phyloP scores from a whole-genome alignment of 306 rosid genomes.

The Lathyrus oleraceus region DNA sequence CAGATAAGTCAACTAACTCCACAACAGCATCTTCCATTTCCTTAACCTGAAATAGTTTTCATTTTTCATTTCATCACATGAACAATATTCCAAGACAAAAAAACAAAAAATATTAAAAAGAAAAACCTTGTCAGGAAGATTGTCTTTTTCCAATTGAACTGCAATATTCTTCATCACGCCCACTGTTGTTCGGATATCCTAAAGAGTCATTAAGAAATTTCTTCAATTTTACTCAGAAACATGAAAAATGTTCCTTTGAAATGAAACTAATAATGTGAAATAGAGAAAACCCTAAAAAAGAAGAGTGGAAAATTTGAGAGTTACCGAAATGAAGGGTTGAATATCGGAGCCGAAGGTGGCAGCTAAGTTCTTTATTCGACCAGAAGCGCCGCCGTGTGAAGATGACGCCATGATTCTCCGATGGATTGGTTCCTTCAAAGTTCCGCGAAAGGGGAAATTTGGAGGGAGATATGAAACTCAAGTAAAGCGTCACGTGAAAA shows the following conservation, averaged over 20 bases:
- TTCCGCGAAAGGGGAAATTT: slow-evolving; percentile 21
- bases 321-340: slow-evolving; percentile 66
- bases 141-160: slow-evolving; percentile 70
- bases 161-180: slow-evolving; percentile 70
- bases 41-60: slow-evolving; percentile 53
- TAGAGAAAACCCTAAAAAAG: slow-evolving; percentile 1
- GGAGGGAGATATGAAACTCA: slow-evolving; percentile 23
- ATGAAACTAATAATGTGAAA: neutral
- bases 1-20: slow-evolving; percentile 54
- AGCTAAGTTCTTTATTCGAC: slow-evolving; percentile 53
- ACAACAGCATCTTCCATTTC: slow-evolving; percentile 70
- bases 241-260: neutral
- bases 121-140: slow-evolving; percentile 55
- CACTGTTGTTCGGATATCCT: slow-evolving; percentile 66
- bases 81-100: neutral
- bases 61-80: slow-evolving; percentile 22
- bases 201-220: slow-evolving; percentile 13
- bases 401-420: slow-evolving; percentile 59
- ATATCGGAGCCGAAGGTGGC: slow-evolving; percentile 53
- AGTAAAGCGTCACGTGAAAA: neutral
- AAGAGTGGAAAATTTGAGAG: slow-evolving; percentile 3
- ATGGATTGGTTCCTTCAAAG: neutral
- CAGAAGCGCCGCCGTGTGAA: slow-evolving; percentile 46
- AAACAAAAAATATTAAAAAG: neutral
- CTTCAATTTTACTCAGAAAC: neutral